Percentiles rank a stretch among this genome's conserved stretches.
phyloP scores from a whole-genome alignment of 192 early-diverging fungal genomes.

The Geranomyces michiganensis region DNA sequence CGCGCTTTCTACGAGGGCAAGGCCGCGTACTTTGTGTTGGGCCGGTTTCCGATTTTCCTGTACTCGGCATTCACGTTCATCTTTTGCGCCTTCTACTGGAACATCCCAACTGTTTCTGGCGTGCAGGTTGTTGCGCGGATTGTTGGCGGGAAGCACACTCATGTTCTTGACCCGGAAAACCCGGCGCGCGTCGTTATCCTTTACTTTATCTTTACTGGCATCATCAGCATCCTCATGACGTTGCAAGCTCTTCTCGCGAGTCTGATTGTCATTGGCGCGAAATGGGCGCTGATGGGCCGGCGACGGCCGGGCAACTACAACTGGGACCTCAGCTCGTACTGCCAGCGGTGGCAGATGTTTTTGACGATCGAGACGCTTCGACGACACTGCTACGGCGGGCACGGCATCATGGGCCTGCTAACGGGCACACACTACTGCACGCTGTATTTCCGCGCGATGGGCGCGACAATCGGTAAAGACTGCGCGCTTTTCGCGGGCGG shows the following conservation, averaged over 20 bases:
- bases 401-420: slow-evolving; percentile 40
- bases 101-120: not conserved
- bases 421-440: slow-evolving; percentile 44
- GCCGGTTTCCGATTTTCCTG: slow-evolving; percentile 9
- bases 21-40: slow-evolving; percentile 38
- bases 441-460: slow-evolving; percentile 46
- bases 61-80: slow-evolving; percentile 25
- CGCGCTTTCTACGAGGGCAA: slow-evolving; percentile 47
- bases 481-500: slow-evolving; percentile 53
- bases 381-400: slow-evolving; percentile 1
- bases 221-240: slow-evolving; percentile 8
- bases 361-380: slow-evolving; percentile 39
- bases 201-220: not conserved
- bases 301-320: slow-evolving; percentile 43
- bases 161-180: not conserved
- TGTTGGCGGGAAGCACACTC: not conserved
- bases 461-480: slow-evolving; percentile 45
- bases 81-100: slow-evolving; percentile 4
- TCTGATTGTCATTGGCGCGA: slow-evolving; percentile 37
- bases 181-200: not conserved
- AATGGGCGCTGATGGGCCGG: slow-evolving; percentile 47
- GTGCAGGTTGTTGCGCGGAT: not conserved
- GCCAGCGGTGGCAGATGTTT: slow-evolving; percentile 54
- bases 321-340: slow-evolving; percentile 53
- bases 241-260: slow-evolving; percentile 16